Percentiles rank a stretch among this genome's conserved stretches.
Conservation (phyloP, 805 yeast species). For the Candida qinlingensis region DNA sequence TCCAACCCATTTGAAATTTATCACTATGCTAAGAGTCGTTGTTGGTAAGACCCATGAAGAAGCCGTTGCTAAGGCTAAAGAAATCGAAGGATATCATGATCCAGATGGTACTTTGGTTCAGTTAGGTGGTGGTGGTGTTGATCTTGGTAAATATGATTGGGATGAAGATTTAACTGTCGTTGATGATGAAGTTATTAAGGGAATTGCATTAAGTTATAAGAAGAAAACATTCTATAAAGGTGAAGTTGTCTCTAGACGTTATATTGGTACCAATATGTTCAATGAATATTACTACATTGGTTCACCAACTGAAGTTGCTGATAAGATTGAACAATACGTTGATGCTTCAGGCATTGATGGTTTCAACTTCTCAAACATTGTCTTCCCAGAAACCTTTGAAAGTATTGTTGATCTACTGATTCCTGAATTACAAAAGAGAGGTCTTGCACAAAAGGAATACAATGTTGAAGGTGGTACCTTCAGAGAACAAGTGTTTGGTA, state of each 20-base stretch:
- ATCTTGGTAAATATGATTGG: constrained; percentile 38
- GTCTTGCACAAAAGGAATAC: constrained; percentile 29
- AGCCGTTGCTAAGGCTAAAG: constrained; percentile 33
- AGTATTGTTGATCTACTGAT: constrained; percentile 32
- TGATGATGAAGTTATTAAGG: constrained; percentile 28
- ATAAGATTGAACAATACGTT: constrained; percentile 36
- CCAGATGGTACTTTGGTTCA: constrained; percentile 39
- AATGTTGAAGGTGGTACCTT: constrained; percentile 28
- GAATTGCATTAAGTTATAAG: constrained; percentile 24
- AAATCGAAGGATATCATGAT: constrained; percentile 31
- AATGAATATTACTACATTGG: constrained; percentile 26
- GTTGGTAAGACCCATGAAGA: constrained; percentile 39
- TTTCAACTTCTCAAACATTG: constrained; percentile 35
- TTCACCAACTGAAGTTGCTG: constrained; percentile 35
- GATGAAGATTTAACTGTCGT: constrained; percentile 35
- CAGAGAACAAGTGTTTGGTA: constrained; percentile 29
- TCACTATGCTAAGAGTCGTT: constrained; percentile 33
- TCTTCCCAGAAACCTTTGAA: constrained; percentile 35
- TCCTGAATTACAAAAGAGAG: constrained; percentile 34
- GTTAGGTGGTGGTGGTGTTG: constrained; percentile 42
- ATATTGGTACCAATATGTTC: constrained; percentile 22
- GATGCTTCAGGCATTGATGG: constrained; percentile 37
- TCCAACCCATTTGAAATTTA: constrained; percentile 34
- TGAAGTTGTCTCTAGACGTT: constrained; percentile 26
- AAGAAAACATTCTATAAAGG: constrained; percentile 21